phyloP scores from a whole-genome alignment of 305 asterid genomes.

The Fraxinus ornus region DNA sequence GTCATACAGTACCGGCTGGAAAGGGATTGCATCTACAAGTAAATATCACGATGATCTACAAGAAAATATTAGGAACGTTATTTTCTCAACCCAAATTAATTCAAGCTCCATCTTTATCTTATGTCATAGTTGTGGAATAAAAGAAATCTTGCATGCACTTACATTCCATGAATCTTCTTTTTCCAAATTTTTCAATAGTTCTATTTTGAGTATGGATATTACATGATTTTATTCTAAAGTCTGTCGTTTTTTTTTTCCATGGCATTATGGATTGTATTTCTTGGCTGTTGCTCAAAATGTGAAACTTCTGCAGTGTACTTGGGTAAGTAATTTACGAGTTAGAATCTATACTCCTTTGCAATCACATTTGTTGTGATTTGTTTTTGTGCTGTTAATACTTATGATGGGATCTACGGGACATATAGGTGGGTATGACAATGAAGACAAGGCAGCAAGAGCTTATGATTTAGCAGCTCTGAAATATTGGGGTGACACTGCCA shows the following conservation, averaged over 20 bases:
- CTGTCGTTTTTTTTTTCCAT: slow-evolving; percentile 28
- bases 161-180: background rate
- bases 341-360: background rate
- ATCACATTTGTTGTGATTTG: background rate
- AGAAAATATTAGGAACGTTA: background rate
- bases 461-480: slow-evolving; percentile 98
- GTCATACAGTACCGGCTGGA: background rate
- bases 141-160: background rate
- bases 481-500: slow-evolving; percentile 94
- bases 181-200: background rate
- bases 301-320: slow-evolving; percentile 63
- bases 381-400: background rate
- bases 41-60: background rate
- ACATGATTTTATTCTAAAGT: slow-evolving; percentile 14
- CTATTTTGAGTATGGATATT: slow-evolving; percentile 4
- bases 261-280: slow-evolving; percentile 29
- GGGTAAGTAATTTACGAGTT: slow-evolving; percentile 51
- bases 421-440: slow-evolving; percentile 96
- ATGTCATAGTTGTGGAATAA: background rate
- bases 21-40: background rate
- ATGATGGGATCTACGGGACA: slow-evolving; percentile 8
- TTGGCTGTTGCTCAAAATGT: slow-evolving; percentile 30
- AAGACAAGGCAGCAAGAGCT: slow-evolving; percentile 93
- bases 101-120: background rate
- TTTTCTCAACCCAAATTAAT: background rate